Percentiles rank a stretch among this genome's conserved stretches.
Conservation (phyloP, 163 green algal species). For the Chlorella variabilis region DNA sequence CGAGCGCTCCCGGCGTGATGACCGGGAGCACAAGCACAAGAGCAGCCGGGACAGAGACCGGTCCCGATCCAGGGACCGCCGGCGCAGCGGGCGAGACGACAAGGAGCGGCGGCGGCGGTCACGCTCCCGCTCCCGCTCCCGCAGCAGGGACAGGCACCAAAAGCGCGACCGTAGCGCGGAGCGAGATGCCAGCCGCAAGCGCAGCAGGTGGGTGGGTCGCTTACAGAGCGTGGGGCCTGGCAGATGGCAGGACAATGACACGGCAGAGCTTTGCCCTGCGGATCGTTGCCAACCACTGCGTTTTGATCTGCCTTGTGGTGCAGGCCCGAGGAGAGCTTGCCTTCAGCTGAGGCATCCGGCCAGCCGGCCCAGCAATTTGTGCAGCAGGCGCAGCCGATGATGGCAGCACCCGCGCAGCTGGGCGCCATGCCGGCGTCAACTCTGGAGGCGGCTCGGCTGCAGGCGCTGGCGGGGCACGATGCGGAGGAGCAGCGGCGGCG, state of each 20-base stretch:
- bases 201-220: constrained; percentile 34
- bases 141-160: neutral
- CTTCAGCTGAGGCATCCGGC: neutral
- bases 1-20: constrained; percentile 2
- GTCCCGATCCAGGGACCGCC: constrained; percentile 12
- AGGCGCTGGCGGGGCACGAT: constrained; percentile 26
- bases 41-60: constrained; percentile 7
- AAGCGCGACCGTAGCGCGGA: constrained; percentile 23
- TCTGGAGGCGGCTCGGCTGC: constrained; percentile 12
- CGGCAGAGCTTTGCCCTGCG: too few species aligned
- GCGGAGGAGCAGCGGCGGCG: constrained; percentile 30
- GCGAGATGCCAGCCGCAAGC: constrained; percentile 21
- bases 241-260: too few species aligned
- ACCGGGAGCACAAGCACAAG: constrained; percentile 18
- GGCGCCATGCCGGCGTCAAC: neutral
- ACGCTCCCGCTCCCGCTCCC: neutral
- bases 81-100: neutral
- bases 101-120: constrained; percentile 17
- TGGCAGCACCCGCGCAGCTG: neutral
- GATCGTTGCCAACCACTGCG: too few species aligned
- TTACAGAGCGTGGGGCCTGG: too few species aligned
- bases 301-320: too few species aligned
- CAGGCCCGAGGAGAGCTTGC: neutral
- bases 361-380: neutral
- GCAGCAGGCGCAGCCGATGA: neutral